Evolutionary conservation across 495 filamentous ascomycete genomes (phyloP).

Genomic region (Aspergillus coremiiformis): DNA sequence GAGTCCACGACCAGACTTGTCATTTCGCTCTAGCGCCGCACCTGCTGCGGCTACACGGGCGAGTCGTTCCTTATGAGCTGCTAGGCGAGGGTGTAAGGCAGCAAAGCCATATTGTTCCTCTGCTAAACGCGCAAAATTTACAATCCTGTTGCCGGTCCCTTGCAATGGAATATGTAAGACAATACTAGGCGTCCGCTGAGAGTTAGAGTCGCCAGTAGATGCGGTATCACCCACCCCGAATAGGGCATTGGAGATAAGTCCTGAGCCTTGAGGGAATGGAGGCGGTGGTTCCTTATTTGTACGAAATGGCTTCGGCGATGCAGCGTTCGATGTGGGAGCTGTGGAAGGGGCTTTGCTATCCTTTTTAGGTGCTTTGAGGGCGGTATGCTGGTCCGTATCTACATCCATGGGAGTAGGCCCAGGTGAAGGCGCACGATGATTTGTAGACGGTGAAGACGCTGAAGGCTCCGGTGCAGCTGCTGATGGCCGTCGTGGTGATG

Average conservation of each 20-base stretch:
- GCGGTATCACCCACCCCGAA: conserved; percentile 47
- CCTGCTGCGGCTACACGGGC: conserved; percentile 77
- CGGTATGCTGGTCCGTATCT: conserved; percentile 24
- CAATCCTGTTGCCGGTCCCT: conserved; percentile 74
- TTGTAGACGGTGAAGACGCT: conserved; percentile 5
- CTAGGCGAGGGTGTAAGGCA: conserved; percentile 81
- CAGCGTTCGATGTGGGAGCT: conserved; percentile 48
- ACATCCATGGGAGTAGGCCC: conserved; percentile 34
- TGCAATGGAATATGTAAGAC: conserved; percentile 73
- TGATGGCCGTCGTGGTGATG: not conserved
- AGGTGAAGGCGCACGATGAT: conserved; percentile 8
- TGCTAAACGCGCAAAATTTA: conserved; percentile 92
- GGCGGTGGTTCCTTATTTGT: conserved; percentile 48
- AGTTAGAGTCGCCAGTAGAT: conserved; percentile 23
- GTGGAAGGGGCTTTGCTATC: conserved; percentile 38
- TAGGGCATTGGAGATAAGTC: conserved; percentile 56
- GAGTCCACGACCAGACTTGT: conserved; percentile 33
- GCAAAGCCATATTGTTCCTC: conserved; percentile 92
- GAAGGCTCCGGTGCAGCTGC: conserved; percentile 2
- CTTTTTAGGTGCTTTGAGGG: conserved; percentile 19
- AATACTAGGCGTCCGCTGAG: conserved; percentile 66
- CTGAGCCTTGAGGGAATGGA: conserved; percentile 56
- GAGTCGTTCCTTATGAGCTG: conserved; percentile 73
- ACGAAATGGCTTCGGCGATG: conserved; percentile 51
- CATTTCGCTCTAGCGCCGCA: conserved; percentile 68